Percentiles rank a stretch among this genome's conserved stretches.
Evolutionary conservation across 352 stramenopile genomes (phyloP).

Genomic region (Thalassiosira exigua): DNA sequence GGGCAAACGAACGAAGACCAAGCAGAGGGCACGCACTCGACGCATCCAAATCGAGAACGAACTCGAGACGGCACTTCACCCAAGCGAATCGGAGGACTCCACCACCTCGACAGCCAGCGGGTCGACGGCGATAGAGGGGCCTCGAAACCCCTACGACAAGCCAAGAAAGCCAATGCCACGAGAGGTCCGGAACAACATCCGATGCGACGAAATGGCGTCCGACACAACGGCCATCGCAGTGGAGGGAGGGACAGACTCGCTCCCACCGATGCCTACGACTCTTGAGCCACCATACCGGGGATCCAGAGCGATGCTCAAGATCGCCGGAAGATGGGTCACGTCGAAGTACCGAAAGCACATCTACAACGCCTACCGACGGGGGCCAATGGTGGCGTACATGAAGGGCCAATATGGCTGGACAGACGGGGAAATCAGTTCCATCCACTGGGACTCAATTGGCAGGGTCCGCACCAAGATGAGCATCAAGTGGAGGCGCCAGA

Average conservation of each 20-base stretch:
- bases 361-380: background rate
- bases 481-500: background rate
- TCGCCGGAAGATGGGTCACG: slow-evolving; percentile 15
- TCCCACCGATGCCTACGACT: background rate
- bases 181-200: no score
- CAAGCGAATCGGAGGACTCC: no score
- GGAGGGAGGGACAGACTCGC: background rate
- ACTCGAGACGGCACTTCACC: background rate
- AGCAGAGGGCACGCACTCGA: background rate
- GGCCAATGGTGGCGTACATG: no score
- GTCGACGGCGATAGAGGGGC: background rate
- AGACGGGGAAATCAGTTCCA: background rate
- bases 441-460: slow-evolving; percentile 2
- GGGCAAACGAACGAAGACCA: background rate
- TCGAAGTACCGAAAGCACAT: background rate
- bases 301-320: slow-evolving; percentile 5
- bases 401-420: slow-evolving; percentile 7
- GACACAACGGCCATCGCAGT: background rate
- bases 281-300: slow-evolving; percentile 4
- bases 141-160: background rate
- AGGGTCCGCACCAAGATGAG: background rate
- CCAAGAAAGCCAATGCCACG: slow-evolving; percentile 4
- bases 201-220: no score
- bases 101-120: no score
- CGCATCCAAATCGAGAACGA: background rate